These are phyloP conservation scores for Magnolia sinica DNA, from an alignment of 164 flowering plant species.

Conservation along the genomic window DNA sequence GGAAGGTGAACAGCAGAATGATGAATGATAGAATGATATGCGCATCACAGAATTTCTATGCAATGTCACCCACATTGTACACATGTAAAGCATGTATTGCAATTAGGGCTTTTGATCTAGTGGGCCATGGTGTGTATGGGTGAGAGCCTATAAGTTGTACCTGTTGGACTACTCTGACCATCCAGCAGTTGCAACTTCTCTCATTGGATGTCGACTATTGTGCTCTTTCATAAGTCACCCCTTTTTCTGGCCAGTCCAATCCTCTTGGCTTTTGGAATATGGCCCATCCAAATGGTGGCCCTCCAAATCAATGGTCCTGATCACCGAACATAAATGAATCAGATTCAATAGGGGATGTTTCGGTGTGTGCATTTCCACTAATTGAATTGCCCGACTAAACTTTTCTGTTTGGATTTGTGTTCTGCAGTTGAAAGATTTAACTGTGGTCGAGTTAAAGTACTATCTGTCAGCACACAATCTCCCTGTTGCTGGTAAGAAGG, in stretches of 20 bases:
- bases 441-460: constrained; percentile 63
- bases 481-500: constrained; percentile 77
- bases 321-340: not conserved
- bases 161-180: not conserved
- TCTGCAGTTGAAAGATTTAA: constrained; percentile 80
- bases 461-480: constrained; percentile 71
- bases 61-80: not conserved
- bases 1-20: constrained; percentile 49
- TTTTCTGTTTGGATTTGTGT: constrained; percentile 4
- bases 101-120: too few relatives aligned
- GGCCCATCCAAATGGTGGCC: not conserved
- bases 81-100: not conserved
- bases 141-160: not conserved
- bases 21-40: not conserved
- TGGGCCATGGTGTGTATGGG: too few relatives aligned
- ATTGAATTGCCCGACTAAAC: not conserved
- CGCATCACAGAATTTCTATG: not conserved
- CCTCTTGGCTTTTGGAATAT: not conserved
- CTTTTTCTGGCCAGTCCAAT: not conserved
- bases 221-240: not conserved
- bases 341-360: not conserved
- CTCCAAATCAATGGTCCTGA: not conserved
- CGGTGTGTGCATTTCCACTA: not conserved
- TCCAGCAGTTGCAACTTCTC: not conserved
- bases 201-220: not conserved